Base-by-base conservation (phyloP, 495 filamentous ascomycete genomes). In the Lineolata rhizophorae region DNA sequence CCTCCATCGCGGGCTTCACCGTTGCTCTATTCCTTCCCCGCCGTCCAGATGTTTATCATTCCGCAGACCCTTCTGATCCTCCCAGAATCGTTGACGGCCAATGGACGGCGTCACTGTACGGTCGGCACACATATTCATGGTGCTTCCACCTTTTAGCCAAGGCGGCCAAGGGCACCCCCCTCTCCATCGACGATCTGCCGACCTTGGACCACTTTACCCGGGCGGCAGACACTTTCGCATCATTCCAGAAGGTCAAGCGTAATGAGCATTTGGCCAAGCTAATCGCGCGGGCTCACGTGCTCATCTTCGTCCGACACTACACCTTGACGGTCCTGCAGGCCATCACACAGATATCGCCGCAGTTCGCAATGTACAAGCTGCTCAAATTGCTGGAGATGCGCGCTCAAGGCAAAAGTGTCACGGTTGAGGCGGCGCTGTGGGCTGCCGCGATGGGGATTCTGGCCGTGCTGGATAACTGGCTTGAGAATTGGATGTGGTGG, bases 321-420 rank as follows among this genome's bases (percentile, higher is more conserved):
- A 12, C 17, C 22, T 10, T 32, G 6, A 31, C 32, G 6, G 6
- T 35, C 6, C 4, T 35, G 13, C 6, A 29, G 13, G 32, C 21
- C 4, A 5, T 35, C 5, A 4, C 31, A 10, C 8, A 33, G 12
- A 8, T 35, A 9, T 5, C 10, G 20, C 32, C 32, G 17, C 32
- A 35, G 32, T 5, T 32, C 8, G 22, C 32, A 6, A 32, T 35
- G 32, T 35, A 35, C 16, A 32, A 18, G 4, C 17, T 35, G 22
- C 12, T 35, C 4, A 34, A 8, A 31, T 5, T 31, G 11, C 22
- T 35, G 26, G 32, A 35, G 16, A 15, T n/a, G n/a, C 32, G 32
- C 13, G 25, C 13, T n/a, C 9, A 5, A 9, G 32, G 32, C 5
- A 15, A 13, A 12, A 18, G 20, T 8, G 20, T 31, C 6, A 31